A percentile compares a stretch with the other conserved stretches of the same genome.
These are phyloP conservation scores for Trametes sp. DNA, from an alignment of 1,284 basidiomycete species.

Conservation along the genomic window DNA sequence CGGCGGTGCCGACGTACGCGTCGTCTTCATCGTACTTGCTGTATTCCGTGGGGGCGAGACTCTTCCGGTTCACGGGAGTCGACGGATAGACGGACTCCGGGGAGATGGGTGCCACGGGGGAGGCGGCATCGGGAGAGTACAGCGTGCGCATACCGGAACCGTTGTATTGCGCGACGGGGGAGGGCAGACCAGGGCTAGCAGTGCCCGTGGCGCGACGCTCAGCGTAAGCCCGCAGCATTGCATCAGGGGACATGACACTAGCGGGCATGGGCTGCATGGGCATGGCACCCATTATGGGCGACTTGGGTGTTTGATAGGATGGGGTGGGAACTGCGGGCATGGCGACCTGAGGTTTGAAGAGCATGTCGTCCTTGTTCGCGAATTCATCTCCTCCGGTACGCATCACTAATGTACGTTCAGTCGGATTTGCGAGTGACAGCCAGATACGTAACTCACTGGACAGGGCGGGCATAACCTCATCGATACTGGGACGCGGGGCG, in stretches of 20 bases:
- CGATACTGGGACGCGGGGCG: conserved; percentile 46
- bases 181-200: conserved; percentile 34
- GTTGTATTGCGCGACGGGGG: conserved; percentile 41
- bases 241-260: conserved; percentile 69
- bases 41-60: conserved; percentile 41
- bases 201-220: conserved; percentile 52
- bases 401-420: conserved; percentile 60
- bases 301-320: conserved; percentile 43
- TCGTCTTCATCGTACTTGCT: conserved; percentile 45
- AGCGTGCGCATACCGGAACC: conserved; percentile 46
- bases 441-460: conserved; percentile 52
- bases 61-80: conserved; percentile 36
- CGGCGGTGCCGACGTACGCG: conserved; percentile 43
- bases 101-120: conserved; percentile 16
- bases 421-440: neutral
- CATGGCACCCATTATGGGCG: conserved; percentile 51
- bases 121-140: conserved; percentile 42
- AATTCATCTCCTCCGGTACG: conserved; percentile 51
- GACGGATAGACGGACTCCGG: conserved; percentile 29
- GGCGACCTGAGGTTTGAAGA: conserved; percentile 43
- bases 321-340: conserved; percentile 45
- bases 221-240: conserved; percentile 79
- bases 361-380: conserved; percentile 49
- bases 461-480: conserved; percentile 70
- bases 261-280: conserved; percentile 54